Evolutionary conservation across 2,329 filamentous ascomycete species (phyloP).

Genomic region (Colletotrichum graminicola): DNA sequence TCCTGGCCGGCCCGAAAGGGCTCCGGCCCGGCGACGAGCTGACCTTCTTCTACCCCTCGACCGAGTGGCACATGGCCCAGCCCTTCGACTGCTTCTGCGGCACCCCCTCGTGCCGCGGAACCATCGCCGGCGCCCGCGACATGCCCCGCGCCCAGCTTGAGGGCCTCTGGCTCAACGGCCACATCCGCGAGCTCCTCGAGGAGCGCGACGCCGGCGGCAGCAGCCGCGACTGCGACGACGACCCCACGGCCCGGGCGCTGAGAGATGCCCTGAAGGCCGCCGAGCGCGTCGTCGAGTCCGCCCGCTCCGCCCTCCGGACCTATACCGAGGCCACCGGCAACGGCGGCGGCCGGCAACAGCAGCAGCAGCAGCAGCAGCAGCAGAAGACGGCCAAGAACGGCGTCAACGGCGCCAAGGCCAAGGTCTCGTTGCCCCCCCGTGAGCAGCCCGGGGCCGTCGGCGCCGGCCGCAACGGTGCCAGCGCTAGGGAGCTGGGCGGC

Average conservation of each 20-base stretch:
- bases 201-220: slow-evolving; percentile 49
- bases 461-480: slow-evolving; percentile 26
- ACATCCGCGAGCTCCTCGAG: slow-evolving; percentile 68
- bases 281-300: slow-evolving; percentile 61
- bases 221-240: slow-evolving; percentile 44
- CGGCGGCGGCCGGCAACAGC: slow-evolving; percentile 32
- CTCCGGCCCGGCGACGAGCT: slow-evolving; percentile 69
- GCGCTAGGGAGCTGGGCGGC: slow-evolving; percentile 63
- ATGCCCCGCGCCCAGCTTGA: slow-evolving; percentile 67
- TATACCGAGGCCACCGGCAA: slow-evolving; percentile 50
- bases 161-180: slow-evolving; percentile 71
- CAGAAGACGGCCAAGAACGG: slow-evolving; percentile 22
- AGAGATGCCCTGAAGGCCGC: slow-evolving; percentile 58
- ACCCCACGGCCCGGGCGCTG: slow-evolving; percentile 58
- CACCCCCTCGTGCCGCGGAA: slow-evolving; percentile 68
- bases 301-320: slow-evolving; percentile 56
- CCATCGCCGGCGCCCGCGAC: slow-evolving; percentile 72
- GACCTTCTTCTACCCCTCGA: slow-evolving; percentile 82
- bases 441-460: slow-evolving; percentile 48
- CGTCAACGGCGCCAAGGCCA: slow-evolving; percentile 38
- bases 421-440: slow-evolving; percentile 36
- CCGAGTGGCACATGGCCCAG: slow-evolving; percentile 81
- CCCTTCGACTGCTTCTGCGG: slow-evolving; percentile 76
- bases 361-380: slow-evolving; percentile 12
- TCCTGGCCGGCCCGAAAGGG: slow-evolving; percentile 70